Evolutionary conservation across 768 basidiomycete genomes (phyloP), one percentile per base, ranked within the genome.

Genomic region (Lactarius vividus): DNA sequence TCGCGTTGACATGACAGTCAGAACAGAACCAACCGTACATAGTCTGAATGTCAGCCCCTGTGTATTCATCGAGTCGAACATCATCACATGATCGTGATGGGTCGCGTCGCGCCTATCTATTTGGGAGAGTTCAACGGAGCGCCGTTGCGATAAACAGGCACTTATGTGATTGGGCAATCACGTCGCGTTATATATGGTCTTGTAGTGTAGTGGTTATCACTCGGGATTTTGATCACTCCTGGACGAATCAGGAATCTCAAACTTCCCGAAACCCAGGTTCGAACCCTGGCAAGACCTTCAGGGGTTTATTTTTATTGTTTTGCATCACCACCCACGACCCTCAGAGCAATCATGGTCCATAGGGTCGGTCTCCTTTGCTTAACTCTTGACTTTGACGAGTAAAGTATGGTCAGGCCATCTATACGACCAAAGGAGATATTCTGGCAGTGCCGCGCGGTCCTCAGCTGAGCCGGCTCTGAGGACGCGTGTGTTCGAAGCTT

Each of bases 141-240:
- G 46, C n/a, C 20, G 11, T 29, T 16, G 28, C 16, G 54, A 29
- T n/a, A 10, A 46, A 7, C 20, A 31, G 31, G 54, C 31, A 23
- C 55, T 39, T 37, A 57, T 35, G 44, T 20, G 8, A 57, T 52
- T 5, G 10, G 10, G 10, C 3, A 40, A 42, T n/a, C 9, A 31
- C 2, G 3, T 13, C 1, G 2, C 1, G 16, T 52, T 4, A 10
- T 6, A 7, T 49, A 18, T n/a, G 68, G 68, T 69, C 59, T 66
- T 69, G 61, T 69, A 69, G 68, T 69, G 68, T 69, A 69, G 68
- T 67, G 68, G 68, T 69, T 62, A 69, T 69, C 68, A 69, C 68
- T 59, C 68, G 68, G 68, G 68, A 67, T 69, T 69, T 69, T 69
- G 68, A 69, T 5, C 18, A 4, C 29, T 20, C 6, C 23, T 26